These are phyloP conservation scores for Mycena rosella DNA, from an alignment of 768 basidiomycete genomes.

Conservation along the genomic window DNA sequence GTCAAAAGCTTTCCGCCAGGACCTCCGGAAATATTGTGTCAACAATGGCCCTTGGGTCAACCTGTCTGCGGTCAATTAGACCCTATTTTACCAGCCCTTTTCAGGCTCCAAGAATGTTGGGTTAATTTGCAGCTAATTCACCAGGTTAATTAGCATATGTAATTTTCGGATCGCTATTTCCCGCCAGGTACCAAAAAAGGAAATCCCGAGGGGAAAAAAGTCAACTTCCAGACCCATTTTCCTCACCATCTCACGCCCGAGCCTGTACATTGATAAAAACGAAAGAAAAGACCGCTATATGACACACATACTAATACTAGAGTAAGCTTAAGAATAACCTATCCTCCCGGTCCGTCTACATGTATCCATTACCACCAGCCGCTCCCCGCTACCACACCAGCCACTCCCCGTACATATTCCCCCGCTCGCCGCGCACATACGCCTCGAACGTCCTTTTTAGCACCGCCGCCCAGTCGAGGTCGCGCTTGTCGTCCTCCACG, in stretches of 20 bases:
- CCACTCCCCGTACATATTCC: conserved; percentile 95
- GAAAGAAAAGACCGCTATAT: conserved; percentile 2
- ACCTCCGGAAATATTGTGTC: too few species aligned
- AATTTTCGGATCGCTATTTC: too few species aligned
- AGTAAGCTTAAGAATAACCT: conserved; percentile 18
- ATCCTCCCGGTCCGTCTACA: neutral
- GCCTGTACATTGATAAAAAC: neutral
- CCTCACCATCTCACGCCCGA: neutral
- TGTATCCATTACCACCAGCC: too few species aligned
- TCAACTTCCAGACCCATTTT: neutral
- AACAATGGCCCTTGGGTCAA: too few species aligned
- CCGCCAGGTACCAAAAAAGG: too few species aligned
- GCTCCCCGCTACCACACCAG: conserved; percentile 34
- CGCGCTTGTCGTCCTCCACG: conserved; percentile 74
- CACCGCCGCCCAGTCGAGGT: conserved; percentile 89
- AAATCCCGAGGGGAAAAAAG: too few species aligned
- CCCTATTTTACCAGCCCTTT: too few species aligned
- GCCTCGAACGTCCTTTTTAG: conserved; percentile 96
- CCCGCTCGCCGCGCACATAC: conserved; percentile 86
- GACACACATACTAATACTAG: conserved; percentile 24
- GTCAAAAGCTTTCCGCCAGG: too few species aligned
- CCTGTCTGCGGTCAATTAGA: too few species aligned
- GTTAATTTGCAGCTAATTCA: too few species aligned
- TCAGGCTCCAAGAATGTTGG: too few species aligned
- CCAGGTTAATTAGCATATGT: too few species aligned